phyloP scores from a whole-genome alignment of 306 rosid genomes.

The Glycyrrhiza uralensis region DNA sequence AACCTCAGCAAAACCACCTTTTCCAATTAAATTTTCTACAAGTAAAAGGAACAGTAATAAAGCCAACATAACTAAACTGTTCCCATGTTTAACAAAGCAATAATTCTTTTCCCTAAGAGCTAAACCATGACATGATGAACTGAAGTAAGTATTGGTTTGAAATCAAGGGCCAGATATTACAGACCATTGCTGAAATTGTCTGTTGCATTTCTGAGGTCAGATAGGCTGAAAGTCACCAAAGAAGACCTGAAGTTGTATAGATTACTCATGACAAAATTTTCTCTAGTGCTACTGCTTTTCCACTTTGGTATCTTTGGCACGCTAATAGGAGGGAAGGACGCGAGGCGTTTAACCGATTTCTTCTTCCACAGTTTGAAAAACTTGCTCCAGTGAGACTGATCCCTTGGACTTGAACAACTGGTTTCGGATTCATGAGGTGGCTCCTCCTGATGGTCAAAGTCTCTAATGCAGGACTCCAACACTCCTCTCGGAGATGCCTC shows the following conservation, averaged over 20 bases:
- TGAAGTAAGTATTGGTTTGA: background rate
- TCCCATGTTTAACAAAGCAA: background rate
- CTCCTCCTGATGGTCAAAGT: slow-evolving; percentile 22
- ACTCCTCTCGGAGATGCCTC: slow-evolving; percentile 77
- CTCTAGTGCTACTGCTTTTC: slow-evolving; percentile 52
- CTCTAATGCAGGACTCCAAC: slow-evolving; percentile 49
- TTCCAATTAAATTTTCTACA: slow-evolving; percentile 77
- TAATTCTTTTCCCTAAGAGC: background rate
- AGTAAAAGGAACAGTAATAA: slow-evolving; percentile 14
- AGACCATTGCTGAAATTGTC: slow-evolving; percentile 59
- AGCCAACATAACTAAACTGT: background rate
- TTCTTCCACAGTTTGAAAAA: slow-evolving; percentile 55
- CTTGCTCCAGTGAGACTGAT: slow-evolving; percentile 53
- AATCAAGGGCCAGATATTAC: slow-evolving; percentile 6
- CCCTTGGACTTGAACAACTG: slow-evolving; percentile 34
- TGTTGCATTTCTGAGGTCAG: slow-evolving; percentile 67
- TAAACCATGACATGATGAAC: background rate
- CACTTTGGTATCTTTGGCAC: slow-evolving; percentile 50
- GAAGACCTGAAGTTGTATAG: slow-evolving; percentile 52
- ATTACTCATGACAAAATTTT: slow-evolving; percentile 26
- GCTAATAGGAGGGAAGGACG: slow-evolving; percentile 54
- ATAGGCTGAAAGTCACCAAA: slow-evolving; percentile 50
- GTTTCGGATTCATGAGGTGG: slow-evolving; percentile 24
- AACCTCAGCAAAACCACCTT: slow-evolving; percentile 84
- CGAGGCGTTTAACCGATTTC: slow-evolving; percentile 49